These are phyloP conservation scores for Trichoderma sp. DNA, from an alignment of 2,329 filamentous ascomycete species.

Conservation along the genomic window DNA sequence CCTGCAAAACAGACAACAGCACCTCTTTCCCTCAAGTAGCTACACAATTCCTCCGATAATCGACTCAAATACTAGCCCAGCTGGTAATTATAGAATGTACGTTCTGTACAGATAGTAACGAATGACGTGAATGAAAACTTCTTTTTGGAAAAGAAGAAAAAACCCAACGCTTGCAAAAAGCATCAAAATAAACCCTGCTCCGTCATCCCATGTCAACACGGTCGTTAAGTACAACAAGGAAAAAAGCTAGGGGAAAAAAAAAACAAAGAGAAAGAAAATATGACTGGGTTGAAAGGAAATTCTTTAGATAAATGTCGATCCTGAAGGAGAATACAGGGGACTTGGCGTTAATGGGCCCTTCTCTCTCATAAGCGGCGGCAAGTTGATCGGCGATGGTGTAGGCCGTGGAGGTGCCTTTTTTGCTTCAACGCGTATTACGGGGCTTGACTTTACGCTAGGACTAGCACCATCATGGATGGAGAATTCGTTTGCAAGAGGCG, in stretches of 20 bases:
- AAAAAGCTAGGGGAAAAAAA: background rate
- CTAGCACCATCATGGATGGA: slow-evolving; percentile 23
- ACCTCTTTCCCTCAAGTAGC: background rate
- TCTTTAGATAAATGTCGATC: slow-evolving; percentile 18
- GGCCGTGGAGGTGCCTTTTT: slow-evolving; percentile 39
- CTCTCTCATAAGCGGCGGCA: slow-evolving; percentile 30
- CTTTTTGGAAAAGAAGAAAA: background rate
- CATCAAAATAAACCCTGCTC: slow-evolving; percentile 10
- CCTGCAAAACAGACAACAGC: background rate
- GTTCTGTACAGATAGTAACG: slow-evolving; percentile 9
- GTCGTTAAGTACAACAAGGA: slow-evolving; percentile 18
- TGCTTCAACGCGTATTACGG: slow-evolving; percentile 35
- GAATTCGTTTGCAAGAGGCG: slow-evolving; percentile 37
- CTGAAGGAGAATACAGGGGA: slow-evolving; percentile 6
- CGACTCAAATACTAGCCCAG: slow-evolving; percentile 23
- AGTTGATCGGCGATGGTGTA: slow-evolving; percentile 34
- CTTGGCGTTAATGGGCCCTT: slow-evolving; percentile 11
- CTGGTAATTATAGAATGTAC: slow-evolving; percentile 10
- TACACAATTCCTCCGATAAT: background rate
- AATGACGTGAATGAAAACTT: slow-evolving; percentile 7
- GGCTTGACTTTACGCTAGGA: slow-evolving; percentile 16
- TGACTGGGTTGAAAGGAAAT: background rate
- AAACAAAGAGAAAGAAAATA: background rate
- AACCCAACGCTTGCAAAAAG: slow-evolving; percentile 19
- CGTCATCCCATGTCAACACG: slow-evolving; percentile 22